These are phyloP conservation scores for Teunomyces gatunensis DNA, from an alignment of 805 yeast genomes.

Conservation along the genomic window DNA sequence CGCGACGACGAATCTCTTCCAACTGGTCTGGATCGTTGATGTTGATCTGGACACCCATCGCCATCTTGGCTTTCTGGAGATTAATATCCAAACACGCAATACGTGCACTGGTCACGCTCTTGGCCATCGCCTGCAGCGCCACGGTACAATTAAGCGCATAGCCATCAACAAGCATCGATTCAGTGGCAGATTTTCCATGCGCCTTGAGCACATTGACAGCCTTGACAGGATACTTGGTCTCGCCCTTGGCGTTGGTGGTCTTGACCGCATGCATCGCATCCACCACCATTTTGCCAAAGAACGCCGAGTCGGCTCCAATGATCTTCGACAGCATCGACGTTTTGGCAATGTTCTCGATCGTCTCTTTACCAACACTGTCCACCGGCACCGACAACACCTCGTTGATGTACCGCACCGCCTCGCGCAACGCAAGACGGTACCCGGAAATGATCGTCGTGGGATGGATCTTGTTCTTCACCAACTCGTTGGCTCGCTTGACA, in stretches of 20 bases:
- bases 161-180: conserved; percentile 84
- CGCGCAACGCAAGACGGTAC: conserved; percentile 87
- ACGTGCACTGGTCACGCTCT: conserved; percentile 63
- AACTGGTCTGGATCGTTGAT: conserved; percentile 96
- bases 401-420: conserved; percentile 81
- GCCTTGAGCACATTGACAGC: conserved; percentile 96
- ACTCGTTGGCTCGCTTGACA: conserved; percentile 86
- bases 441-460: conserved; percentile 98
- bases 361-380: conserved; percentile 75
- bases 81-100: conserved; percentile 90
- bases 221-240: conserved; percentile 89
- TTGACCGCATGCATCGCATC: conserved; percentile 95
- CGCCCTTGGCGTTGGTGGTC: conserved; percentile 85
- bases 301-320: conserved; percentile 90
- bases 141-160: conserved; percentile 96
- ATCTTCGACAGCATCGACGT: conserved; percentile 97
- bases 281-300: conserved; percentile 86
- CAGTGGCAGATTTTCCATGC: conserved; percentile 89
- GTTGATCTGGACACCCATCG: conserved; percentile 95
- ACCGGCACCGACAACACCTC: conserved; percentile 83
- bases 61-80: conserved; percentile 94
- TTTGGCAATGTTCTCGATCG: conserved; percentile 86
- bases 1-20: conserved; percentile 88
- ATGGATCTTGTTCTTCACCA: conserved; percentile 90
- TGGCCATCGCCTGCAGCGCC: conserved; percentile 95